Base-by-base conservation (phyloP, 176 grass and related monocot species). In the Oryza nivara region DNA sequence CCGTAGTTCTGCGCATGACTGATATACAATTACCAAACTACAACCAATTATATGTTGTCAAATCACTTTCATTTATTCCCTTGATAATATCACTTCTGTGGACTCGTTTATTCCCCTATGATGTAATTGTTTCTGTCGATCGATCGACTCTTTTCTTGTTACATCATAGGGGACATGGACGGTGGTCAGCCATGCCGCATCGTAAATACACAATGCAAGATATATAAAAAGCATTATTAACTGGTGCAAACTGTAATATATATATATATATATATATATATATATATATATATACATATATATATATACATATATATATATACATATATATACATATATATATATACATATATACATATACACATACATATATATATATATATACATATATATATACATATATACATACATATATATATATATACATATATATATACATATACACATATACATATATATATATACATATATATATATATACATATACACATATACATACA, bases 181-280 rank as follows among this genome's bases (percentile, higher is more conserved):
- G 82, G 75, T 75, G 38, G 25, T 22, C 44, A 48, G 56, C 25
- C 36, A 84, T 48, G 56, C 19, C 11, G 56, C 52, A 56, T 56
- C 17, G 17, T 56, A n/a, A n/a, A n/a, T 60, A 38, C 36, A 20
- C 56, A 60, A 60, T 60, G 56, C 56, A 60, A 60, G 56, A 60
- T 60, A 60, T n/a, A 60, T 38, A 6, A 38, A 38, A 38, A 38
- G 5, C 20, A 60, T 1, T 6, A 60, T 60, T 9, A n/a, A 60
- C 56, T 60, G 7, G 56, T 60, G 17, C 19, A 32, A 20, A 20
- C 54, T 60, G 19, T 60, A 60, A 38, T 5, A 60, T 38, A 60
- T 38, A 60, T 60, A 60, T n/a, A 19, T 60, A 19, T 60, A 60
- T 38, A 60, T 60, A 60, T n/a, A 19, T 60, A 19, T 60, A 38